A percentile compares a stretch with the other conserved stretches of the same genome.
phyloP scores from a whole-genome alignment of 441 rosid genomes.

The Aquilaria agallochum region DNA sequence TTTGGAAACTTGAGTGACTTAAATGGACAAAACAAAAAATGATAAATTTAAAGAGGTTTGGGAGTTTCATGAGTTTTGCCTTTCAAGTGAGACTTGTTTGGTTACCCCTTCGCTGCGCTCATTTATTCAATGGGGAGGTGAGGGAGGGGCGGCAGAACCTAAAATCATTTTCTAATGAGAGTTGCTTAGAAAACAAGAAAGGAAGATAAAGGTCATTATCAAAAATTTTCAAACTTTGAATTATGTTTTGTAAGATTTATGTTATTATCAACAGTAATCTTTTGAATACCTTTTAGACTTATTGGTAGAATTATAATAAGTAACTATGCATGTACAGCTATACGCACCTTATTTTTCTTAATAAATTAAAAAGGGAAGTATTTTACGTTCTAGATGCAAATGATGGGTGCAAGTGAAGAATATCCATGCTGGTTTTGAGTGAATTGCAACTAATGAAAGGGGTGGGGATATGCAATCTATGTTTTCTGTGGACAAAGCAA shows the following conservation, averaged over 20 bases:
- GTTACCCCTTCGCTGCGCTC: conserved; percentile 26
- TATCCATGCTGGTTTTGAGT: conserved; percentile 26
- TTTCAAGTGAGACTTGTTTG: conserved; percentile 29
- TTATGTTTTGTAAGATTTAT: conserved; percentile 36
- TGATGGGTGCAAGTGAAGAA: conserved; percentile 20
- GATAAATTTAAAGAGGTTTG: conserved; percentile 4
- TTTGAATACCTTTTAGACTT: conserved; percentile 3
- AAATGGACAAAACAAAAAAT: conserved; percentile 14
- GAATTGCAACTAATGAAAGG: conserved; percentile 26
- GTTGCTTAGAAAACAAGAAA: conserved; percentile 58
- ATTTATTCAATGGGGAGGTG: conserved; percentile 21
- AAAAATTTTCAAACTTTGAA: conserved; percentile 40
- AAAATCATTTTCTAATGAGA: conserved; percentile 33
- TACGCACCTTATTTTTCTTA: too few relatives aligned
- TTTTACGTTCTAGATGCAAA: conserved; percentile 6
- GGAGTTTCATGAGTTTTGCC: conserved; percentile 16
- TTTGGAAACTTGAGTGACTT: conserved; percentile 5
- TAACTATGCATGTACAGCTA: background rate
- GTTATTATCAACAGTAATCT: conserved; percentile 20
- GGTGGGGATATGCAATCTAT: conserved; percentile 41
- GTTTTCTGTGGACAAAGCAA: conserved; percentile 42
- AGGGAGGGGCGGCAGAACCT: conserved; percentile 21
- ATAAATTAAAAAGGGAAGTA: background rate
- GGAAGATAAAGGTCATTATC: conserved; percentile 18
- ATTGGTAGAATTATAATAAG: conserved; percentile 3